Conservation (phyloP, 768 basidiomycete species). For the Myochromella boudieri region DNA sequence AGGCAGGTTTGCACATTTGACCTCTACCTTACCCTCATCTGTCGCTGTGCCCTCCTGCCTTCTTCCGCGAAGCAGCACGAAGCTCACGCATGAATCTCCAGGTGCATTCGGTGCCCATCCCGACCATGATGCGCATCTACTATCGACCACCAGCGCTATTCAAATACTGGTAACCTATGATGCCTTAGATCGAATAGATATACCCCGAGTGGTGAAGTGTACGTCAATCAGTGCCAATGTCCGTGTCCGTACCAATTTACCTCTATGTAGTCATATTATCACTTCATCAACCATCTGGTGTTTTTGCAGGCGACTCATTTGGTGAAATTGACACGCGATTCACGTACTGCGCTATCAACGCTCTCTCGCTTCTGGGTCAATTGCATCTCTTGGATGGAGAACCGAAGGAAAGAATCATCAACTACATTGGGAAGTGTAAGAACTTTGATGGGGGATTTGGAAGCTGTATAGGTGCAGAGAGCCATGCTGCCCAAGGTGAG, state of each 20-base stretch:
- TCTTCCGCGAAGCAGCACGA: neutral
- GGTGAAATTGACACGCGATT: slow-evolving; percentile 96
- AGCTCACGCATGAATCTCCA: slow-evolving; percentile 29
- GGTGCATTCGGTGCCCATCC: slow-evolving; percentile 94
- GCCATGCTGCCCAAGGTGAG: slow-evolving; percentile 87
- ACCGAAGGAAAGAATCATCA: slow-evolving; percentile 62
- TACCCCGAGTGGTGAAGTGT: slow-evolving; percentile 76
- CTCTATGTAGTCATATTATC: slow-evolving; percentile 68
- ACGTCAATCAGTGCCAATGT: slow-evolving; percentile 17
- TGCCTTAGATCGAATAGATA: slow-evolving; percentile 70
- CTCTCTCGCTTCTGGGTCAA: slow-evolving; percentile 77
- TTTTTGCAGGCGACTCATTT: slow-evolving; percentile 87
- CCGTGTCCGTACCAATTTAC: neutral
- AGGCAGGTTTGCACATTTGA: slow-evolving; percentile 55
- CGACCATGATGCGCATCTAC: slow-evolving; percentile 87
- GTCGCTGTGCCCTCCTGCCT: neutral
- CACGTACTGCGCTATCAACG: slow-evolving; percentile 81
- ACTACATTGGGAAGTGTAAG: slow-evolving; percentile 72
- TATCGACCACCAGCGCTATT: slow-evolving; percentile 85
- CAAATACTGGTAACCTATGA: slow-evolving; percentile 89
- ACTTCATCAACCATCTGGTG: slow-evolving; percentile 82
- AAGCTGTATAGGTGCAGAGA: slow-evolving; percentile 80
- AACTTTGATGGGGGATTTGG: slow-evolving; percentile 99
- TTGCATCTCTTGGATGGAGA: slow-evolving; percentile 69
- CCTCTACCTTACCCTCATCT: slow-evolving; percentile 1